These are phyloP conservation scores for Allantophomopsis lycopodina DNA, from an alignment of 2,329 filamentous ascomycete genomes.

Conservation along the genomic window DNA sequence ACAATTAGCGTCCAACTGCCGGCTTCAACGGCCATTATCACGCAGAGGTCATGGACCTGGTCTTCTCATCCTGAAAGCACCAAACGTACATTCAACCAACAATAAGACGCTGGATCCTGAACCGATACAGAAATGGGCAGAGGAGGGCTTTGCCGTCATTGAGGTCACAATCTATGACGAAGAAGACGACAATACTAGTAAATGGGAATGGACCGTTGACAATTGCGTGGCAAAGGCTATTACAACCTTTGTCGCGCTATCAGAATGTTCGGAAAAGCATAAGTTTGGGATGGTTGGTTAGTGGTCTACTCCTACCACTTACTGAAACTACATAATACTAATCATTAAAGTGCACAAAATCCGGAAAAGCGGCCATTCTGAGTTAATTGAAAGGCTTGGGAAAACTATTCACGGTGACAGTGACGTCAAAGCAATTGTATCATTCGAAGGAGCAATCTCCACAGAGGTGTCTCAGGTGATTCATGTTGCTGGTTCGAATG, in stretches of 20 bases:
- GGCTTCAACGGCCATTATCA: constrained; percentile 11
- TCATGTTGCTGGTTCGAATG: not conserved
- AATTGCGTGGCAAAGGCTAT: not conserved
- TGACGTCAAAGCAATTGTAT: not conserved
- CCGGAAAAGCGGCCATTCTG: not conserved
- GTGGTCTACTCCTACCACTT: constrained; percentile 1
- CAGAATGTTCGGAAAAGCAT: constrained; percentile 14
- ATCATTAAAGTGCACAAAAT: not conserved
- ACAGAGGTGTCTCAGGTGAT: not conserved
- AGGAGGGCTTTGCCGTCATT: constrained; percentile 21
- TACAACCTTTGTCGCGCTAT: not conserved
- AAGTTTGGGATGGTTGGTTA: constrained; percentile 25
- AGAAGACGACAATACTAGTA: not conserved
- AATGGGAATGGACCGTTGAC: not conserved
- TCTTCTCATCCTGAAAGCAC: constrained; percentile 11
- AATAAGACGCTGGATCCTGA: constrained; percentile 5
- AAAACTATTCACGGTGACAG: not conserved
- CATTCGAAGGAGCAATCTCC: not conserved
- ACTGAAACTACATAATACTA: not conserved
- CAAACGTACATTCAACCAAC: not conserved
- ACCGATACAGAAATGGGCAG: constrained; percentile 22
- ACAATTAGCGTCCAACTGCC: not conserved
- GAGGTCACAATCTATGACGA: constrained; percentile 1
- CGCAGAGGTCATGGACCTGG: constrained; percentile 20
- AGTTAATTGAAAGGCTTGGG: not conserved